A percentile compares a stretch with the other conserved stretches of the same genome.
phyloP scores from a whole-genome alignment of 2,329 filamentous ascomycete genomes.

The Apiospora koreana region DNA sequence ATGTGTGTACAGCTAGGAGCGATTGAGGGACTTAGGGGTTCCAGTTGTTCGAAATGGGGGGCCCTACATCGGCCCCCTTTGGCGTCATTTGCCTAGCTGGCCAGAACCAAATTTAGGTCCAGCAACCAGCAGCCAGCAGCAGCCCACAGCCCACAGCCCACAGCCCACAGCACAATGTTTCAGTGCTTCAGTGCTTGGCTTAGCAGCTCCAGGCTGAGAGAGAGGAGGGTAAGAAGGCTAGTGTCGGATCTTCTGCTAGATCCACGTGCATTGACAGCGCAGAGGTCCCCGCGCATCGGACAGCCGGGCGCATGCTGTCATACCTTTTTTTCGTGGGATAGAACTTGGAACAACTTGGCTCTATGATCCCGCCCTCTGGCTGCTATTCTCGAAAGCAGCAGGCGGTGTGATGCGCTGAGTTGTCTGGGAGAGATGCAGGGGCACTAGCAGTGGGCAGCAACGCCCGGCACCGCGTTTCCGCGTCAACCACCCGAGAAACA shows the following conservation, averaged over 20 bases:
- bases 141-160: no score
- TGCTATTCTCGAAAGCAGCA: not conserved
- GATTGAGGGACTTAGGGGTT: not conserved
- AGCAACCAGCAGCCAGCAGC: no score
- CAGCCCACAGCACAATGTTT: no score
- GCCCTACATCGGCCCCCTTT: not conserved
- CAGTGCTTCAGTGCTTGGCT: not conserved
- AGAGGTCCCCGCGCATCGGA: not conserved
- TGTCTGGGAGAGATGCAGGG: not conserved
- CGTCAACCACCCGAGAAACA: constrained; percentile 1
- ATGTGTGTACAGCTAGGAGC: not conserved
- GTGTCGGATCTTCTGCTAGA: not conserved
- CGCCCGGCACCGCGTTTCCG: not conserved
- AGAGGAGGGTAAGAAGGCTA: not conserved
- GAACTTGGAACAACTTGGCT: no score
- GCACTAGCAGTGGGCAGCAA: not conserved
- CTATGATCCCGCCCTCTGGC: no score
- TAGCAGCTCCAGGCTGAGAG: not conserved
- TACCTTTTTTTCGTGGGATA: not conserved
- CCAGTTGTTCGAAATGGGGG: not conserved
- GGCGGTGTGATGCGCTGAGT: not conserved
- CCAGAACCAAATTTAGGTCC: not conserved
- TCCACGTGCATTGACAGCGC: not conserved
- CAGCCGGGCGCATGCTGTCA: not conserved
- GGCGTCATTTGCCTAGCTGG: not conserved